Conservation (phyloP, 352 stramenopile genomes). For the Phytophthora litchii region DNA sequence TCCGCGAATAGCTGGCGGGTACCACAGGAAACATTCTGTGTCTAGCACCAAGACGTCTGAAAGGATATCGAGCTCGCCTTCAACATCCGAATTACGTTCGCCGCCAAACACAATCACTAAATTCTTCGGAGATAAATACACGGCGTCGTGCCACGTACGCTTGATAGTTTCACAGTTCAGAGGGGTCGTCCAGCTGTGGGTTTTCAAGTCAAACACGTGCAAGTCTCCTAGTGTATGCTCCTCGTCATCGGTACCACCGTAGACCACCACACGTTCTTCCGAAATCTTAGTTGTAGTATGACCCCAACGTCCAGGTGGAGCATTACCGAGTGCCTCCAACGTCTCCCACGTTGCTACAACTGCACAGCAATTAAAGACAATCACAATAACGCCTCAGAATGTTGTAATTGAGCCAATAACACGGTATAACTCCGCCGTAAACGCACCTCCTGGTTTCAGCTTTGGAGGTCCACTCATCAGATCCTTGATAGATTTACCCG, state of each 20-base stretch:
- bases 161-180: constrained; percentile 91
- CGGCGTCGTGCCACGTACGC: constrained; percentile 91
- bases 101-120: constrained; percentile 94
- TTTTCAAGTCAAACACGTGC: constrained; percentile 85
- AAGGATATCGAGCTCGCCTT: constrained; percentile 74
- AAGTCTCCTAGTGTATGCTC: constrained; percentile 84
- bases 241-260: constrained; percentile 92
- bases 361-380: constrained; percentile 6
- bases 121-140: constrained; percentile 89
- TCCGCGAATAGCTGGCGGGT: constrained; percentile 87
- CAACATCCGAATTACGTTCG: constrained; percentile 66
- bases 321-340: constrained; percentile 40
- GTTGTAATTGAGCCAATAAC: neutral
- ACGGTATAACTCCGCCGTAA: neutral
- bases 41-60: constrained; percentile 93
- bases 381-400: constrained; percentile 10
- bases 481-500: constrained; percentile 29
- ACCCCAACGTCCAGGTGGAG: constrained; percentile 83
- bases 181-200: constrained; percentile 75
- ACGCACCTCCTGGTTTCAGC: constrained; percentile 32
- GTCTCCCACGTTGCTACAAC: constrained; percentile 44
- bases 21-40: constrained; percentile 94
- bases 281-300: constrained; percentile 91
- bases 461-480: constrained; percentile 13
- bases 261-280: constrained; percentile 87